A percentile compares a stretch with the other conserved stretches of the same genome.
Conservation (phyloP, 371 early-diverging fungal genomes). For the Sporodiniella umbellata region DNA sequence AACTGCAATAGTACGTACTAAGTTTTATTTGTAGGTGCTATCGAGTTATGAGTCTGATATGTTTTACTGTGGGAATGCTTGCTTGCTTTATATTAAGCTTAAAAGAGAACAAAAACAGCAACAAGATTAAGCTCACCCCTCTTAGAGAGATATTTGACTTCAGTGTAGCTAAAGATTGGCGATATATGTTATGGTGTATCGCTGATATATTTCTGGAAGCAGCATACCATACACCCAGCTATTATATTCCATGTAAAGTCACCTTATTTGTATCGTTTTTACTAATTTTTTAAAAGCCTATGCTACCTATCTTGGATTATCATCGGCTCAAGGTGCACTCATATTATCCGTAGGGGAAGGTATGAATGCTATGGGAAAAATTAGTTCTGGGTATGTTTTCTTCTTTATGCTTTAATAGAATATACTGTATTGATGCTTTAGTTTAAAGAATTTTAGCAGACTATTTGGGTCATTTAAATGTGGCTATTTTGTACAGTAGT, state of each 20-base stretch:
- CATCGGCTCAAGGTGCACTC: slow-evolving; percentile 20
- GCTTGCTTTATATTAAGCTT: slow-evolving; percentile 10
- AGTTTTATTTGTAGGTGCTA: slow-evolving; percentile 17
- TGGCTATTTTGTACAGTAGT: slow-evolving; percentile 25
- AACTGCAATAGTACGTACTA: background rate
- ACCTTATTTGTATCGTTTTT: too few species aligned
- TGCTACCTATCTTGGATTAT: slow-evolving; percentile 20
- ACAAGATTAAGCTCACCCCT: background rate
- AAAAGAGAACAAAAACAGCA: background rate
- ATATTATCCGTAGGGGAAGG: slow-evolving; percentile 19
- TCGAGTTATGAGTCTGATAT: slow-evolving; percentile 15
- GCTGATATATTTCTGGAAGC: slow-evolving; percentile 34
- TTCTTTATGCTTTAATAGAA: too few species aligned
- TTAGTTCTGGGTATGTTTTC: background rate
- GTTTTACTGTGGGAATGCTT: slow-evolving; percentile 10
- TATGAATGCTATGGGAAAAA: slow-evolving; percentile 17
- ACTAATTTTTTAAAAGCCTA: too few species aligned
- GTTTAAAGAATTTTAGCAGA: slow-evolving; percentile 25
- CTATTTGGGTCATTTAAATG: slow-evolving; percentile 38
- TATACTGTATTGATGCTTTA: too few species aligned
- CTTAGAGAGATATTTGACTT: slow-evolving; percentile 38
- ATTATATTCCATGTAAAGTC: slow-evolving; percentile 49
- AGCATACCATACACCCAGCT: slow-evolving; percentile 56
- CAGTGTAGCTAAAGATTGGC: slow-evolving; percentile 33
- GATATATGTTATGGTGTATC: slow-evolving; percentile 36